Evolutionary conservation across 345 rosid species (phyloP), one percentile per base, ranked within the genome.

Genomic region (Aquilaria sinensis): DNA sequence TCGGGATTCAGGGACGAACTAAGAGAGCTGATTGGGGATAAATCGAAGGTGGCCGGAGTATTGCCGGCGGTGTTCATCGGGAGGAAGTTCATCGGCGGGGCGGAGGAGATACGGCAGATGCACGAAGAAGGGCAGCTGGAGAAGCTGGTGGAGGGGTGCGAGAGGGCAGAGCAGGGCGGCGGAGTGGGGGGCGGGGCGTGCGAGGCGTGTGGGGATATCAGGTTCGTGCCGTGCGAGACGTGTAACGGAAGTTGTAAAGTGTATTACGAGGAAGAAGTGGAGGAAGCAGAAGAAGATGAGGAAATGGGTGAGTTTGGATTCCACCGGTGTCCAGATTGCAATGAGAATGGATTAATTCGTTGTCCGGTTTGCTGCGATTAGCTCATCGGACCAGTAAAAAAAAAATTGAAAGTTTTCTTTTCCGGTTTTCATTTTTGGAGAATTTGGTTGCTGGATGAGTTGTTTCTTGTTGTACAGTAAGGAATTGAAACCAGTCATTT

Each of bases 221-320:
- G 99, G 77, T 94, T 94, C 75, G 79, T 94, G 70, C 99, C 95
- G 0, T 94, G 99, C 74, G 89, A 88, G 65, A 86, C 90, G 10
- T 94, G 99, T 70, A 85, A 83, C 6, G 97, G 99, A 41, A 94
- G 99, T 67, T 86, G 99, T 60, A 94, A 94, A 74, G 75, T 90
- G 51, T 90, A 79, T 67, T 69, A 72, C n/a, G 90, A 83, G 61
- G 58, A 34, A 0, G 80, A 77, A 7, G 75, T 75, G 0, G 78
- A 77, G 16, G 76, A 70, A 3, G 74, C 62, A 1, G 65, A 69
- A 0, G 80, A 62, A 0, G 77, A 58, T 3, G 69, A 49, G 3
- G 77, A 76, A 4, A 68, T 56, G 1, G 72, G 70, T 57, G 90
- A 80, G 53, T 77, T 12, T 71, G 99, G 97, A n/a, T 85, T 82